Conservation (phyloP, 176 grass and related monocot species). For the Lolium perenne region DNA sequence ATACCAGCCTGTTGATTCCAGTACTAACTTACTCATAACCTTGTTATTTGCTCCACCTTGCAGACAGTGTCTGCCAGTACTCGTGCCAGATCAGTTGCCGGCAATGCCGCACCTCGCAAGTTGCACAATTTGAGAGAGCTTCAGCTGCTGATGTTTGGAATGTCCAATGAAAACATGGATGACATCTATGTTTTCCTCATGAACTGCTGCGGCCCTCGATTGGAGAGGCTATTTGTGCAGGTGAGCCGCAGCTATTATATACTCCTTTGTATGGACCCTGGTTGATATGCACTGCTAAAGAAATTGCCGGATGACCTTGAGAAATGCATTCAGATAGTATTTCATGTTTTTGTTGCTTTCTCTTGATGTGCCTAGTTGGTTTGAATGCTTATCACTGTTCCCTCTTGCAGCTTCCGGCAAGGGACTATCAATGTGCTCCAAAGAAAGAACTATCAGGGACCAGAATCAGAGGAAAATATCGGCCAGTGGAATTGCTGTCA, state of each 20-base stretch:
- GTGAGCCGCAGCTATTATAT: slow-evolving; percentile 15
- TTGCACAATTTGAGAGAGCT: slow-evolving; percentile 62
- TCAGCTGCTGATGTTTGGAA: slow-evolving; percentile 51
- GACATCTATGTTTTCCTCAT: slow-evolving; percentile 57
- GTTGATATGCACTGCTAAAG: background rate
- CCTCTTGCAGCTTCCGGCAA: background rate
- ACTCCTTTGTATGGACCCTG: background rate
- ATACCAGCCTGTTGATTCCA: background rate
- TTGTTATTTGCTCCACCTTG: slow-evolving; percentile 9
- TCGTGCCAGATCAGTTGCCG: slow-evolving; percentile 14
- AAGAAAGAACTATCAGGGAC: background rate
- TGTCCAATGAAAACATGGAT: slow-evolving; percentile 44
- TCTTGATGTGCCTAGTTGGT: background rate
- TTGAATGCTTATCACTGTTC: background rate
- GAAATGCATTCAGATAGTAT: slow-evolving; percentile 4
- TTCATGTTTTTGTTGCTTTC: background rate
- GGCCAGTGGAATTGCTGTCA: too few relatives aligned
- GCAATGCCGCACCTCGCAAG: slow-evolving; percentile 33
- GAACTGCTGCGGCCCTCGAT: slow-evolving; percentile 35
- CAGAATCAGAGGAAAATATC: background rate
- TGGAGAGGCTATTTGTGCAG: slow-evolving; percentile 66
- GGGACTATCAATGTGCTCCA: background rate
- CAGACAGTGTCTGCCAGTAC: background rate
- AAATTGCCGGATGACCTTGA: background rate
- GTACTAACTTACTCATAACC: background rate